Conservation (phyloP, 1,284 basidiomycete genomes). For the Sparassis latifolia region DNA sequence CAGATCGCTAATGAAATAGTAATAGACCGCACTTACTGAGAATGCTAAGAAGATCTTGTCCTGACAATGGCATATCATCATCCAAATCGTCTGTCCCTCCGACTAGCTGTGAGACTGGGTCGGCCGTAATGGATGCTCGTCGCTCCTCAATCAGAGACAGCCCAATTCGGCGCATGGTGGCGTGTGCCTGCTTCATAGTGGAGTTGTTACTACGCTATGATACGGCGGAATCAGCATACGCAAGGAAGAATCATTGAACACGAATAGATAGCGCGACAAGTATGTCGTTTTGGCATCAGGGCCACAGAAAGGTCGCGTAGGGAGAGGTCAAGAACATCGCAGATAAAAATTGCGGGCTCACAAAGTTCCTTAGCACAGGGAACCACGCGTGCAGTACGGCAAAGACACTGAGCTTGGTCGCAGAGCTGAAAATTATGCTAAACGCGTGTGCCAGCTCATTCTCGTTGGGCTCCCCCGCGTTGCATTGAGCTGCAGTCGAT, state of each 20-base stretch:
- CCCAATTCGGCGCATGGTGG: slow-evolving; percentile 50
- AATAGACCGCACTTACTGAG: slow-evolving; percentile 34
- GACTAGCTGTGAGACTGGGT: slow-evolving; percentile 7
- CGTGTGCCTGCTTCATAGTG: slow-evolving; percentile 36
- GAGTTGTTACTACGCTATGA: slow-evolving; percentile 34
- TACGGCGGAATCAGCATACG: too few species aligned
- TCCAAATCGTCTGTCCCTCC: neutral
- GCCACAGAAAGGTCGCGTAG: too few species aligned
- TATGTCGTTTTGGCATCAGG: too few species aligned
- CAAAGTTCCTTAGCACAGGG: slow-evolving; percentile 46
- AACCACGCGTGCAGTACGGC: slow-evolving; percentile 58
- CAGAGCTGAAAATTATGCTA: slow-evolving; percentile 44
- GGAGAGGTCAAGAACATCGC: neutral
- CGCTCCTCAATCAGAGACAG: slow-evolving; percentile 47
- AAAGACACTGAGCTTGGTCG: slow-evolving; percentile 43
- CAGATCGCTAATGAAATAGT: slow-evolving; percentile 2
- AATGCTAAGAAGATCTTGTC: slow-evolving; percentile 45
- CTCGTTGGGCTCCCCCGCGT: slow-evolving; percentile 24
- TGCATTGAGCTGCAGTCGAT: slow-evolving; percentile 13
- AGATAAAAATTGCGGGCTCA: slow-evolving; percentile 30
- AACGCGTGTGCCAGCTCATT: slow-evolving; percentile 55
- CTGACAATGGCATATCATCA: slow-evolving; percentile 11
- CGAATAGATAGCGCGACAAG: neutral
- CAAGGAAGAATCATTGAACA: neutral
- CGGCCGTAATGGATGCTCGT: slow-evolving; percentile 24